These are phyloP conservation scores for Colletotrichum spaethianum DNA, from an alignment of 2,329 filamentous ascomycete species.

Conservation along the genomic window DNA sequence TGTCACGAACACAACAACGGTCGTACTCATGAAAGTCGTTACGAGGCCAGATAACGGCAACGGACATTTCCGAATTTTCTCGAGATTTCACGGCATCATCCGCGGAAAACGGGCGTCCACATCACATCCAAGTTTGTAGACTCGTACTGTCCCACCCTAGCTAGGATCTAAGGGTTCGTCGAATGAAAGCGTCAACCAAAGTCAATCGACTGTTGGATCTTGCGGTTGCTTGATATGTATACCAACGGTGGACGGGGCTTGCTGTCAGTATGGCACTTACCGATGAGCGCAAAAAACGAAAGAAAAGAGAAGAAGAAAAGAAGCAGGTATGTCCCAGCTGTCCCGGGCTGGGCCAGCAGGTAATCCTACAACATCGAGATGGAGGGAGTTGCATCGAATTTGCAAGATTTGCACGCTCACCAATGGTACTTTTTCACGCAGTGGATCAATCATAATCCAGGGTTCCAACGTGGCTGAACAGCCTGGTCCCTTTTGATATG, in stretches of 20 bases:
- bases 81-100: not conserved
- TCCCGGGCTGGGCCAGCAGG: not conserved
- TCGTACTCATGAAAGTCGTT: not conserved
- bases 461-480: not conserved
- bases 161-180: not conserved
- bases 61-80: not conserved
- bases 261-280: constrained; percentile 9
- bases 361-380: not conserved
- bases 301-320: not conserved
- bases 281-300: not conserved
- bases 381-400: not conserved
- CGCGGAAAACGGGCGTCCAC: not conserved
- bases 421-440: not conserved
- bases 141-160: not conserved
- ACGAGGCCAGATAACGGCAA: not conserved
- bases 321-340: not conserved
- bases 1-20: not conserved
- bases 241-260: not conserved
- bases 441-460: not conserved
- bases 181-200: not conserved
- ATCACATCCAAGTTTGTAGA: not conserved
- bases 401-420: not conserved
- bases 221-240: not conserved
- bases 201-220: no score
- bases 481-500: constrained; percentile 6